Percentiles rank a stretch among this genome's conserved stretches.
These are phyloP conservation scores for Cladosporium halotolerans DNA, from an alignment of 2,329 filamentous ascomycete genomes.

Conservation along the genomic window DNA sequence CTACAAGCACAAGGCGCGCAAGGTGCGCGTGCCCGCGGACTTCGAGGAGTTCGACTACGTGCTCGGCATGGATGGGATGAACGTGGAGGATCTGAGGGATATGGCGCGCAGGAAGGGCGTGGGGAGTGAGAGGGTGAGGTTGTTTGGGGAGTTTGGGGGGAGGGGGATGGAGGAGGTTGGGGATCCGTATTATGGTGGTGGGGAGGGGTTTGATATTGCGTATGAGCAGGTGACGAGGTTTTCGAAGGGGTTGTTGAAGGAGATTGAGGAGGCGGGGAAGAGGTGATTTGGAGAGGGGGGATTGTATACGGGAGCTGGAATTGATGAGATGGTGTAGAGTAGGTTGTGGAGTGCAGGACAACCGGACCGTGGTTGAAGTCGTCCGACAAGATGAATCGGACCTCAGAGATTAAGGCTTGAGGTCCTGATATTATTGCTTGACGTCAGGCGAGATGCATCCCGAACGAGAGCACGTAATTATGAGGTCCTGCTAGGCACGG, in stretches of 20 bases:
- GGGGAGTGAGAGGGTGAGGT: slow-evolving; percentile 39
- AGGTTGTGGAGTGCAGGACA: too few species aligned
- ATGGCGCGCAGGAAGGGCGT: slow-evolving; percentile 49
- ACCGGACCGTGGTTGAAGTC: too few species aligned
- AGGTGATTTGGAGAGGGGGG: background rate
- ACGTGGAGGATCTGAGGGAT: slow-evolving; percentile 64
- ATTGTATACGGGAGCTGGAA: background rate
- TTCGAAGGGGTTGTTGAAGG: slow-evolving; percentile 65
- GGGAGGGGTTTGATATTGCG: slow-evolving; percentile 74
- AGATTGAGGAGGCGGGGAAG: slow-evolving; percentile 40
- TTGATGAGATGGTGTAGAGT: background rate
- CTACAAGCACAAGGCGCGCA: slow-evolving; percentile 71
- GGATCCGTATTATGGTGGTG: slow-evolving; percentile 90
- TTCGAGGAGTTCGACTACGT: slow-evolving; percentile 87
- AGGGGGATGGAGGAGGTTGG: slow-evolving; percentile 61
- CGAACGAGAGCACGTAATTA: too few species aligned
- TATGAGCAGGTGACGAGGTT: slow-evolving; percentile 79
- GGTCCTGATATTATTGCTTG: too few species aligned
- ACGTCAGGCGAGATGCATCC: too few species aligned
- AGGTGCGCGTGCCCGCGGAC: slow-evolving; percentile 61
- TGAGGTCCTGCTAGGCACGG: too few species aligned
- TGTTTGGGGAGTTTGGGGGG: slow-evolving; percentile 79
- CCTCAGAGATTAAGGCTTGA: too few species aligned
- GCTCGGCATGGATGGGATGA: slow-evolving; percentile 86
- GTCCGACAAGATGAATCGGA: too few species aligned